Evolutionary conservation across 2,329 filamentous ascomycete genomes (phyloP), one percentile per base, ranked within the genome.

Genomic region (Talaromyces piceae): DNA sequence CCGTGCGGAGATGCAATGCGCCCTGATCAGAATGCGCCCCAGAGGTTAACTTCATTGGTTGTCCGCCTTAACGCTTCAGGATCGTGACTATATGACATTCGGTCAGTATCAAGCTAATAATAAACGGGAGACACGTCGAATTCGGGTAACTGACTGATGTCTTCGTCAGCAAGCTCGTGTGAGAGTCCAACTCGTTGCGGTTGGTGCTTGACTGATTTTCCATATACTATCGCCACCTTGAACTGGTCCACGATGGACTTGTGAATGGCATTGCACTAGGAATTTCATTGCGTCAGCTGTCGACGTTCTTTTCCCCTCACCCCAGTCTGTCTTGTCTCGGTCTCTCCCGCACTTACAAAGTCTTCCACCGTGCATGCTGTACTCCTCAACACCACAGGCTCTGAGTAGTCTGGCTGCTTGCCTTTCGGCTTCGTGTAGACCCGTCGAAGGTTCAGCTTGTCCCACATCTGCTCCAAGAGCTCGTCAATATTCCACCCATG

Each of bases 361-460:
- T 97, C 93, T 73, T 98, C 93, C 41, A 98, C 84, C 2, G 91
- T 97, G 69, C 87, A 94, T 59, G 84, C 85, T 48, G 78, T 83
- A 57, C 86, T 81, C 63, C 88, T 84, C 59, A 98, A 77, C 62
- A 98, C 93, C 31, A 98, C 93, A 47, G 93, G 93, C 48, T 87
- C 77, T 53, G 84, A 83, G 73, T 98, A 98, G 71, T 98, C 93
- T 13, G 93, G 93, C 71, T 89, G 78, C 69, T 85, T 89, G 56
- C 93, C 93, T 77, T 98, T 97, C 55, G 93, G 93, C 75, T 98
- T 98, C 52, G 93, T 98, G 75, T 98, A 98, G 43, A 98, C 87
- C 62, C 93, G 82, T 61, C 88, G 84, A 54, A 98, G 79, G 64
- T 87, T 88, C 61, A 98, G 80, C 72, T 95, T 95, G 52, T 96